These are phyloP conservation scores for Phyllosticta capitalensis DNA, from an alignment of 2,329 filamentous ascomycete species.

Conservation along the genomic window DNA sequence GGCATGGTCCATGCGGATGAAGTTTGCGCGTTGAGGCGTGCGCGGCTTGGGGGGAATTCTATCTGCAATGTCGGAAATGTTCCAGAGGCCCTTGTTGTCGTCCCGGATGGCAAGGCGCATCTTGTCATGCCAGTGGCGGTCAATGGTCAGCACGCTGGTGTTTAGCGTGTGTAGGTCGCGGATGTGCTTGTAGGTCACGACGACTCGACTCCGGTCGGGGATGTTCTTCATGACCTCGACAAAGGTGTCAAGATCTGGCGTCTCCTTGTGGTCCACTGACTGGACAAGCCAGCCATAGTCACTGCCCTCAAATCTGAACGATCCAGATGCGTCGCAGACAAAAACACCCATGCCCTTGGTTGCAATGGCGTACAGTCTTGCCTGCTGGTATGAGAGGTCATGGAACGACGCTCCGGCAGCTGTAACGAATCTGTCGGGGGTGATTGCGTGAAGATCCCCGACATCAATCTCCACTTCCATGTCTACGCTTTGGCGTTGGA, in stretches of 20 bases:
- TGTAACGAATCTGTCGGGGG: constrained; percentile 88
- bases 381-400: constrained; percentile 92
- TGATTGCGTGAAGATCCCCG: constrained; percentile 86
- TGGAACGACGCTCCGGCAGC: constrained; percentile 94
- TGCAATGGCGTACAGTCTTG: constrained; percentile 87
- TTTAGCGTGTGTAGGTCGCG: constrained; percentile 89
- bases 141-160: constrained; percentile 84
- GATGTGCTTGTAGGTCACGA: constrained; percentile 92
- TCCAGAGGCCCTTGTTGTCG: constrained; percentile 84
- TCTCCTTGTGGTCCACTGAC: constrained; percentile 83
- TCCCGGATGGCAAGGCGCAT: constrained; percentile 91
- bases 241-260: constrained; percentile 78
- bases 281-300: constrained; percentile 92
- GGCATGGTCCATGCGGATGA: constrained; percentile 84
- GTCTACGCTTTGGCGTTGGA: constrained; percentile 84
- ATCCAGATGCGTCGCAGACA: constrained; percentile 88
- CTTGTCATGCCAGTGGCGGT: constrained; percentile 91
- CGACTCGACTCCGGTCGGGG: constrained; percentile 71
- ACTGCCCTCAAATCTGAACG: constrained; percentile 86
- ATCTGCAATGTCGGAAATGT: constrained; percentile 78
- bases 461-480: constrained; percentile 76
- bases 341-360: constrained; percentile 72
- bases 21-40: constrained; percentile 69
- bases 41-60: constrained; percentile 66
- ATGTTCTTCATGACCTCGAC: constrained; percentile 84